Evolutionary conservation across 345 rosid genomes (phyloP).

Genomic region (Barbarea vulgaris): DNA sequence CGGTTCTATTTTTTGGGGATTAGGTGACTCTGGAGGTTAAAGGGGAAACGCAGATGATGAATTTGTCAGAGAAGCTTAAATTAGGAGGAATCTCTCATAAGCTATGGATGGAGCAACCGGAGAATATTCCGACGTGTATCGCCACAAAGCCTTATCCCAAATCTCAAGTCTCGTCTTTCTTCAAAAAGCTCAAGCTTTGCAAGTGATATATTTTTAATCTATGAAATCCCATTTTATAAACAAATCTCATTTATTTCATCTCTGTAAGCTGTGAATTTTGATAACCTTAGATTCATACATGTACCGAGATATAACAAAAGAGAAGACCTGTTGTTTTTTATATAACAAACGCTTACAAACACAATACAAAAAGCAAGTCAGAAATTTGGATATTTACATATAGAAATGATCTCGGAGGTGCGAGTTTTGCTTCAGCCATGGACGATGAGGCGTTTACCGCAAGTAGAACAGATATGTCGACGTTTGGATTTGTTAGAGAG

Average conservation of each 20-base stretch:
- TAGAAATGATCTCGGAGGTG: background rate
- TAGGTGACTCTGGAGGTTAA: slow-evolving; percentile 96
- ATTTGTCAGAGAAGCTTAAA: slow-evolving; percentile 71
- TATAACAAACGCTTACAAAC: slow-evolving; percentile 7
- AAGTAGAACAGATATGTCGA: slow-evolving; percentile 58
- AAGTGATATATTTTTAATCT: slow-evolving; percentile 47
- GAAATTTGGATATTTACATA: background rate
- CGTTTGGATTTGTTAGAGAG: slow-evolving; percentile 62
- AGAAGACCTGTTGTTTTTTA: background rate
- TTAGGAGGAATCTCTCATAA: slow-evolving; percentile 69
- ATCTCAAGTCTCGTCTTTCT: slow-evolving; percentile 53
- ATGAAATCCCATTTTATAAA: background rate
- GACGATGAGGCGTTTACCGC: slow-evolving; percentile 59
- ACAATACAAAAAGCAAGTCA: slow-evolving; percentile 5
- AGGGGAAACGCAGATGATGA: slow-evolving; percentile 78
- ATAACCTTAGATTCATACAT: background rate
- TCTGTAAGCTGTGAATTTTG: slow-evolving; percentile 12
- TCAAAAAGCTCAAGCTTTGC: slow-evolving; percentile 83
- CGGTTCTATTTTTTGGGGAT: background rate
- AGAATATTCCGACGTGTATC: slow-evolving; percentile 81
- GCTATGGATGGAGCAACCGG: slow-evolving; percentile 92
- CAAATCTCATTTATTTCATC: background rate
- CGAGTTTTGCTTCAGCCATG: slow-evolving; percentile 23
- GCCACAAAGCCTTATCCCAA: slow-evolving; percentile 84
- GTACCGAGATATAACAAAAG: background rate